A percentile compares a stretch with the other conserved stretches of the same genome.
phyloP scores from a whole-genome alignment of 495 filamentous ascomycete genomes.

The Entonaema liquescens region DNA sequence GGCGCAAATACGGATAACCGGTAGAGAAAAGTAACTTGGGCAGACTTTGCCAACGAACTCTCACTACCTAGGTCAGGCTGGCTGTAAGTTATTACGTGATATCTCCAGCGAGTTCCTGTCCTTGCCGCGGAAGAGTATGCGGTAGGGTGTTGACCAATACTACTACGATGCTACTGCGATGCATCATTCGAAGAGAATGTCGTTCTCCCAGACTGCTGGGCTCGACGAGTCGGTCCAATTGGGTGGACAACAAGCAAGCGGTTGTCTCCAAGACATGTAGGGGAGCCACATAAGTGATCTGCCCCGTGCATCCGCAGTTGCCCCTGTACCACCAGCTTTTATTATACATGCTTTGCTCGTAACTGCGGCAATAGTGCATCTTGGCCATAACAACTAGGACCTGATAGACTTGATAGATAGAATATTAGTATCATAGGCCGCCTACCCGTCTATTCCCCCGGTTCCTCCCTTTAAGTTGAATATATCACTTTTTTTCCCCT shows the following conservation, averaged over 20 bases:
- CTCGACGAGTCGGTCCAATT: constrained; percentile 35
- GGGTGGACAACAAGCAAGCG: constrained; percentile 25
- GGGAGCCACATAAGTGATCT: constrained; percentile 46
- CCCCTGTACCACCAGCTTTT: constrained; percentile 42
- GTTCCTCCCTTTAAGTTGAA: constrained; percentile 32
- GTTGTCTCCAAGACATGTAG: constrained; percentile 39
- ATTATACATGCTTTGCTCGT: constrained; percentile 40
- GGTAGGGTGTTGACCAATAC: neutral
- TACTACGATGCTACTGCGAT: constrained; percentile 6
- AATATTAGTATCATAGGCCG: constrained; percentile 35
- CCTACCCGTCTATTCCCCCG: constrained; percentile 10
- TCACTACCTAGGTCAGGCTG: neutral
- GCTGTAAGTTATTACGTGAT: constrained; percentile 1
- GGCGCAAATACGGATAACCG: neutral
- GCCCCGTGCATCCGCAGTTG: constrained; percentile 39
- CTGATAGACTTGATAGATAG: constrained; percentile 21
- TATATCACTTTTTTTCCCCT: constrained; percentile 27
- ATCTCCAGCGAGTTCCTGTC: neutral
- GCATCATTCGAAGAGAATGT: constrained; percentile 22
- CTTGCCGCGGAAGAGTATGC: constrained; percentile 6
- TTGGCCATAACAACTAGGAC: constrained; percentile 42
- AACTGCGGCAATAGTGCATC: constrained; percentile 38
- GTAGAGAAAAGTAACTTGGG: neutral
- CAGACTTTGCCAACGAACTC: neutral
- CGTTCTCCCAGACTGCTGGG: constrained; percentile 34